Evolutionary conservation across 768 basidiomycete species (phyloP).

Genomic region (Dendrothele bispora): DNA sequence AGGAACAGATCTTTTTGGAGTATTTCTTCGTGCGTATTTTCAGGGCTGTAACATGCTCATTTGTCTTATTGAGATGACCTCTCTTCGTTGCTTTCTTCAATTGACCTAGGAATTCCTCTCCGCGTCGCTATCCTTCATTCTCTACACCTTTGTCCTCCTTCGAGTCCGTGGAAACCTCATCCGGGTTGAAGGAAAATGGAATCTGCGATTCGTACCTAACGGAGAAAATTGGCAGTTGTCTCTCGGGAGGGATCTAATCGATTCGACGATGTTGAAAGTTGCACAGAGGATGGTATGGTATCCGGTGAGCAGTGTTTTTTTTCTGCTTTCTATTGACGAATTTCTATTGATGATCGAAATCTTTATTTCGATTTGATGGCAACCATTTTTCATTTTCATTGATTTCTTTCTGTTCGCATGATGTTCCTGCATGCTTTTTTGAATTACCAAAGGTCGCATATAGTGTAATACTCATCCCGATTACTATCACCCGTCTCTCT

Average conservation of each 20-base stretch:
- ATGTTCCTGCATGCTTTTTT: not conserved
- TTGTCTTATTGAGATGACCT: not conserved
- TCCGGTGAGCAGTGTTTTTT: conserved; percentile 15
- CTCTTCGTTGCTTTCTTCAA: not conserved
- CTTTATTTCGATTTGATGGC: no score
- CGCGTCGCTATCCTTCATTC: conserved; percentile 19
- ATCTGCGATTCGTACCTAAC: conserved; percentile 19
- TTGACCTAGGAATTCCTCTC: conserved; percentile 22
- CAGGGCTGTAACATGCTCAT: not conserved
- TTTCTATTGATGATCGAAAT: no score
- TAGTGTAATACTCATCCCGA: conserved; percentile 18
- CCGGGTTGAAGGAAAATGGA: conserved; percentile 17
- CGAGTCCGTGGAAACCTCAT: conserved; percentile 30
- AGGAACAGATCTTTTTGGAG: conserved; percentile 35
- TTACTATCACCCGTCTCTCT: conserved; percentile 14
- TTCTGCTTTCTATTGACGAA: not conserved
- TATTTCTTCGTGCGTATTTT: conserved; percentile 36
- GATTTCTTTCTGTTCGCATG: not conserved
- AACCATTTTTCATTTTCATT: no score
- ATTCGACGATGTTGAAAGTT: conserved; percentile 25
- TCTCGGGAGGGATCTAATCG: conserved; percentile 25
- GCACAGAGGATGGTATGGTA: conserved; percentile 29
- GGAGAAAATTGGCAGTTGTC: conserved; percentile 25
- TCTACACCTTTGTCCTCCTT: conserved; percentile 24
- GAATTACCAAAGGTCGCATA: conserved; percentile 17